Conservation (phyloP, 225 moss, liverwort and hornwort species). For the Ulota crispa region DNA sequence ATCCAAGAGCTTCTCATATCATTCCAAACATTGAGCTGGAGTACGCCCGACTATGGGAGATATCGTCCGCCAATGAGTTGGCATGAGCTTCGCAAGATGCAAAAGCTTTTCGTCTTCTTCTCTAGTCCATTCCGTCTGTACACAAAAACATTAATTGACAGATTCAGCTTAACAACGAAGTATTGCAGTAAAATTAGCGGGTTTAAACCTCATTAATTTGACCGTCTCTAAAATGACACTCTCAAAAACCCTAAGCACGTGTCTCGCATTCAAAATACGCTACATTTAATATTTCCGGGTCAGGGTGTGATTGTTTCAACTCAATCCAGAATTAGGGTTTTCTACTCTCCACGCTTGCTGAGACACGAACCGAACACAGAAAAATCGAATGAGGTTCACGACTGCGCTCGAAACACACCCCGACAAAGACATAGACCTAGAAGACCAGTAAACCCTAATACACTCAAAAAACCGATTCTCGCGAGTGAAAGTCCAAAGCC, state of each 20-base stretch:
- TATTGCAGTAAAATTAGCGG: background rate
- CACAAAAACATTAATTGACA: background rate
- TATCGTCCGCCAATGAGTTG: constrained; percentile 94
- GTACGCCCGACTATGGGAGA: constrained; percentile 96
- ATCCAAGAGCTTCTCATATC: constrained; percentile 87
- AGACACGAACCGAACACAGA: background rate
- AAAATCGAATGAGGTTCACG: background rate
- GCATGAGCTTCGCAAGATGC: constrained; percentile 96
- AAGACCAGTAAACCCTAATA: constrained; percentile 37
- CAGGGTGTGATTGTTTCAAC: background rate
- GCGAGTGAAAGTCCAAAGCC: background rate
- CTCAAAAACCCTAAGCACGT: background rate
- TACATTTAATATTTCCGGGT: background rate
- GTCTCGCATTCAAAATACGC: background rate
- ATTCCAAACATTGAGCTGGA: constrained; percentile 89
- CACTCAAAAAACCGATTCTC: background rate
- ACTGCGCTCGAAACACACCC: background rate
- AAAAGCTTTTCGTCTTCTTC: constrained; percentile 97
- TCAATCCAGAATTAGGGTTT: constrained; percentile 24
- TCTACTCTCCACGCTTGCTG: background rate
- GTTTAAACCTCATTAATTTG: background rate
- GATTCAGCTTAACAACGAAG: background rate
- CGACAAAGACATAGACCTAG: background rate
- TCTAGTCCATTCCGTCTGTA: constrained; percentile 94
- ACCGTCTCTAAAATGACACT: background rate